Base-by-base conservation (phyloP, 2,329 filamentous ascomycete species). In the Ustulina deusta region DNA sequence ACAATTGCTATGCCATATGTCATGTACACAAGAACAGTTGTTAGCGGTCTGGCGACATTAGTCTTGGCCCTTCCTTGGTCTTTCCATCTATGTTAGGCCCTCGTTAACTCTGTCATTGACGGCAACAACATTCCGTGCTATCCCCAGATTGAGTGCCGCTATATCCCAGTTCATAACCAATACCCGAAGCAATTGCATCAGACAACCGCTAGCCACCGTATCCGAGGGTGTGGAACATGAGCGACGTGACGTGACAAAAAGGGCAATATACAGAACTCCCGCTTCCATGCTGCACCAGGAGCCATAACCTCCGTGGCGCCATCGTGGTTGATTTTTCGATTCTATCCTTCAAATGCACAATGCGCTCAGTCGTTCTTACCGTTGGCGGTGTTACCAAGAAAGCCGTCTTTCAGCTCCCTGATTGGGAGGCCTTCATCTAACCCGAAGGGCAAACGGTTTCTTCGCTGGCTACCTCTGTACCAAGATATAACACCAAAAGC, bases 391-490 rank as follows among this genome's bases (percentile, higher is more conserved):
- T 83, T 84, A 7, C 88, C 87, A 56, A 93, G 78, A 22, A 93
- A 77, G 0, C 90, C 90, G 71, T 92, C 89, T 82, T 92, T 92
- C 68, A 85, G 79, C 55, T 86, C 84, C 68, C 81, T 83, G 66
- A 82, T 81, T 54, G 81, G 80, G 70, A 84, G 77, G 29, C 82
- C 83, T 68, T 89, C 87, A 52, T 91, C 88, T 1, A 91, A 79
- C 60, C 86, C 84, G 78, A 92, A 91, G 76, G 88, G 87, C 2
- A 86, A 85, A 20, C 85, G 85, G 46, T 86, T 82, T 55, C 83
- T 78, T 78, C 89, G 82, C 76, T 86, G 76, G 60, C 87, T 83
- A 63, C 86, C 83, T 46, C 87, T 84, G 77, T 85, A 82, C 83
- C 84, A 89, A 27, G 85, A 83, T 44, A 84, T 80, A 29, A 80